A percentile compares a stretch with the other conserved stretches of the same genome.
phyloP scores from a whole-genome alignment of 352 stramenopile genomes.

The Phytophthora podocarpi region DNA sequence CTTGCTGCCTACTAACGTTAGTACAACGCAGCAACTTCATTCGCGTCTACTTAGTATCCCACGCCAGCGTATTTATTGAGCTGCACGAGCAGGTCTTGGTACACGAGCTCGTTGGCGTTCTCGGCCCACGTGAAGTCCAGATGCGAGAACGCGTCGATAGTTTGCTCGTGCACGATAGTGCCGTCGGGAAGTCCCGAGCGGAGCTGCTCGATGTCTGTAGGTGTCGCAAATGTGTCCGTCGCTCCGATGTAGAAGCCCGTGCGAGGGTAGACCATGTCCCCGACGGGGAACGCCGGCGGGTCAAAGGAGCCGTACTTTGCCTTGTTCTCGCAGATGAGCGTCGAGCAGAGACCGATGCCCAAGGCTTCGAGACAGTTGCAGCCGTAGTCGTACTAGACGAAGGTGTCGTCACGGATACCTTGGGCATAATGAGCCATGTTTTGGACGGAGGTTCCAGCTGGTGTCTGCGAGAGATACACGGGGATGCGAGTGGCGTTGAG shows the following conservation, averaged over 20 bases:
- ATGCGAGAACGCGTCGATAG: slow-evolving; percentile 45
- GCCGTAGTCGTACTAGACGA: slow-evolving; percentile 59
- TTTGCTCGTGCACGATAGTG: slow-evolving; percentile 47
- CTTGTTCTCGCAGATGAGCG: slow-evolving; percentile 59
- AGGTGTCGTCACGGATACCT: slow-evolving; percentile 56
- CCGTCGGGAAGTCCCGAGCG: slow-evolving; percentile 30
- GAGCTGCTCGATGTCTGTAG: slow-evolving; percentile 40
- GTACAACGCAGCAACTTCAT: not conserved
- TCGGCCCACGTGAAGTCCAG: slow-evolving; percentile 59
- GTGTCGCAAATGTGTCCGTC: slow-evolving; percentile 45
- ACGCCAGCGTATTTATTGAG: slow-evolving; percentile 46
- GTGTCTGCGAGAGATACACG: slow-evolving; percentile 62
- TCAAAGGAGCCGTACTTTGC: slow-evolving; percentile 48
- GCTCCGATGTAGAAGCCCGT: slow-evolving; percentile 46
- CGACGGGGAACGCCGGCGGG: slow-evolving; percentile 30
- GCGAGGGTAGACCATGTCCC: slow-evolving; percentile 36
- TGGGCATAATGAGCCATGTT: slow-evolving; percentile 64
- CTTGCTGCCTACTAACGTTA: not conserved
- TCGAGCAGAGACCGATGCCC: slow-evolving; percentile 44
- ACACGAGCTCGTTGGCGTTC: slow-evolving; percentile 47
- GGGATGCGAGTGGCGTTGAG: slow-evolving; percentile 54
- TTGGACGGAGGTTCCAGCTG: slow-evolving; percentile 56
- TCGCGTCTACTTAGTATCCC: slow-evolving; percentile 32
- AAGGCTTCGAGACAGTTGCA: slow-evolving; percentile 44
- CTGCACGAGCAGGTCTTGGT: slow-evolving; percentile 47